These are phyloP conservation scores for Sclerotinia subarctica DNA, from an alignment of 2,329 filamentous ascomycete genomes.

Conservation along the genomic window DNA sequence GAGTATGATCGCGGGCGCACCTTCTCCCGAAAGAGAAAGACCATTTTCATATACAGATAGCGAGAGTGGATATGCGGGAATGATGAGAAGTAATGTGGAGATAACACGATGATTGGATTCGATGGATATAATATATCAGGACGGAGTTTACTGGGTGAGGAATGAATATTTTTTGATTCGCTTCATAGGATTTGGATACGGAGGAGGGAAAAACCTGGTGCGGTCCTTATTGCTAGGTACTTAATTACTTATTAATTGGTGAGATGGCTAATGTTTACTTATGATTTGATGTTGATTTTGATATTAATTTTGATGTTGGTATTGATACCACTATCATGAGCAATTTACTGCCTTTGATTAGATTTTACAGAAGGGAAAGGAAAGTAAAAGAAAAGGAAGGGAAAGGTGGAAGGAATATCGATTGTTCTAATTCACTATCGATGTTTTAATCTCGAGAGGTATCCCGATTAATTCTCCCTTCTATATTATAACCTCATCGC, in stretches of 20 bases:
- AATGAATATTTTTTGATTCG: background rate
- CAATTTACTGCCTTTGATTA: background rate
- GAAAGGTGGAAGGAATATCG: background rate
- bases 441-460: too few relatives aligned
- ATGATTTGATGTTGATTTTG: constrained; percentile 8
- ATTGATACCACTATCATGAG: constrained; percentile 14
- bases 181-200: background rate
- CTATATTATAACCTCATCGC: too few relatives aligned
- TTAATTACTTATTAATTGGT: background rate
- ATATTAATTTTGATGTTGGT: background rate
- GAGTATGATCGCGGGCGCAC: constrained; percentile 12
- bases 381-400: too few relatives aligned
- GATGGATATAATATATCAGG: background rate
- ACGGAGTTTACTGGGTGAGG: background rate
- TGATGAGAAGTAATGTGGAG: constrained; percentile 6
- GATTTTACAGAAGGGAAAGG: background rate
- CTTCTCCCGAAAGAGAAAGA: constrained; percentile 8
- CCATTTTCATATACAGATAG: constrained; percentile 20
- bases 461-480: background rate
- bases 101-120: background rate
- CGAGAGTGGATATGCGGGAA: constrained; percentile 20
- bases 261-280: background rate
- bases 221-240: background rate
- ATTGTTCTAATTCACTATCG: background rate
- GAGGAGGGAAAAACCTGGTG: background rate